phyloP scores from a whole-genome alignment of 805 yeast genomes.

The Sugiyamaella smithiae region DNA sequence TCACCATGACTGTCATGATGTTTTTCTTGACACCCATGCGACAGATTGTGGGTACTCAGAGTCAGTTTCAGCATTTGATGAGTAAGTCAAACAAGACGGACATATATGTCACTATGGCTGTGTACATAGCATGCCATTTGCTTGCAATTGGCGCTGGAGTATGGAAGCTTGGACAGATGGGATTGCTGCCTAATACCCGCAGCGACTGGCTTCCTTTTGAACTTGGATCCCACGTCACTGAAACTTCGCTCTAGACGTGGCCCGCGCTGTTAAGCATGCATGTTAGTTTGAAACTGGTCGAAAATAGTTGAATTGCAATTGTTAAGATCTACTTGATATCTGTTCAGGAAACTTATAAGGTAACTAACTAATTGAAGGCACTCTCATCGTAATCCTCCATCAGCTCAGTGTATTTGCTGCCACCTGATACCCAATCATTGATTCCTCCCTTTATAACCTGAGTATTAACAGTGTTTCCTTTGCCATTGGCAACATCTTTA shows the following conservation, averaged over 20 bases:
- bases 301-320: too few relatives aligned
- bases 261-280: too few relatives aligned
- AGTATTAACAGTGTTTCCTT: conserved; percentile 17
- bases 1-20: conserved; percentile 83
- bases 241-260: conserved; percentile 2
- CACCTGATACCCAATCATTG: conserved; percentile 26
- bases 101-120: conserved; percentile 42
- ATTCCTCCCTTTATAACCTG: conserved; percentile 25
- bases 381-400: conserved; percentile 24
- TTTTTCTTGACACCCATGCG: conserved; percentile 67
- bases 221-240: conserved; percentile 33
- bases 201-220: conserved; percentile 97
- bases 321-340: too few relatives aligned
- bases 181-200: conserved; percentile 78
- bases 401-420: conserved; percentile 22
- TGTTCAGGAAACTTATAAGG: neutral
- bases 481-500: conserved; percentile 20
- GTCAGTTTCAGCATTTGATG: conserved; percentile 47
- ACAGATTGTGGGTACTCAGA: conserved; percentile 58
- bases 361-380: neutral
- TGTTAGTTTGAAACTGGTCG: too few relatives aligned
- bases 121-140: conserved; percentile 47
- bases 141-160: conserved; percentile 69
- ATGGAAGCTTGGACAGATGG: conserved; percentile 85
- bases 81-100: conserved; percentile 30